Percentiles rank a stretch among this genome's conserved stretches.
These are phyloP conservation scores for Boletus rufocinnamomeus DNA, from an alignment of 768 basidiomycete genomes.

Conservation along the genomic window DNA sequence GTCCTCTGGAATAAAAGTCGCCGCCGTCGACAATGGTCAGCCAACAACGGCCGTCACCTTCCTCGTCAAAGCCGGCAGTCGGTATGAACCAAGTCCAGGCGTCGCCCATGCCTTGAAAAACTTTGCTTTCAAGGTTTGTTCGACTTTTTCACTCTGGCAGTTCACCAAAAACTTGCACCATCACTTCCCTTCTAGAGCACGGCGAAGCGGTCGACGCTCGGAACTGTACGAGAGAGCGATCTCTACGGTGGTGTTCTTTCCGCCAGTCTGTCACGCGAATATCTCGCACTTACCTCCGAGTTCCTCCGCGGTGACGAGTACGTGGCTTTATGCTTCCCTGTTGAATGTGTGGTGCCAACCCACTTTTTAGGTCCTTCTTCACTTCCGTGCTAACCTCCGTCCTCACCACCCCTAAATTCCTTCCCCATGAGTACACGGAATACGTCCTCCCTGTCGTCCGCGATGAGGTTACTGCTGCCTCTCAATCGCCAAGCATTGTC, in stretches of 20 bases:
- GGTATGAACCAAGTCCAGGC: constrained; percentile 87
- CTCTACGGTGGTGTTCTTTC: constrained; percentile 92
- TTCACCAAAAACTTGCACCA: neutral
- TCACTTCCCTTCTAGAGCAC: constrained; percentile 61
- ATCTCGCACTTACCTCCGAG: constrained; percentile 91
- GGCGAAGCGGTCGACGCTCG: constrained; percentile 80
- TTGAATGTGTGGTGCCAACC: neutral
- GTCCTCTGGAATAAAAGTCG: constrained; percentile 76
- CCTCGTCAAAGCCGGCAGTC: constrained; percentile 88
- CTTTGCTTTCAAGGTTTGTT: constrained; percentile 95
- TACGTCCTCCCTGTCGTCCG: constrained; percentile 70
- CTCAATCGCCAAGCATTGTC: constrained; percentile 58
- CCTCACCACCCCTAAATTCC: constrained; percentile 79
- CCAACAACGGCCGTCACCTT: constrained; percentile 86
- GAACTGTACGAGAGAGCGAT: constrained; percentile 89
- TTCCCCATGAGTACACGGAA: constrained; percentile 76
- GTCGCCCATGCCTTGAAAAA: constrained; percentile 94
- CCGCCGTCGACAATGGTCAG: constrained; percentile 78
- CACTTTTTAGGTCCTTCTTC: constrained; percentile 71
- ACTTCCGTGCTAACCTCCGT: constrained; percentile 85
- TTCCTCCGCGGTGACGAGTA: constrained; percentile 96
- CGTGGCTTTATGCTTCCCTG: constrained; percentile 40
- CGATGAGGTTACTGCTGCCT: constrained; percentile 65
- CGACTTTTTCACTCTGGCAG: neutral
- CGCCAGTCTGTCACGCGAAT: constrained; percentile 80